Percentiles rank a stretch among this genome's conserved stretches.
phyloP scores from a whole-genome alignment of 345 rosid species.

The Boechera stricta region DNA sequence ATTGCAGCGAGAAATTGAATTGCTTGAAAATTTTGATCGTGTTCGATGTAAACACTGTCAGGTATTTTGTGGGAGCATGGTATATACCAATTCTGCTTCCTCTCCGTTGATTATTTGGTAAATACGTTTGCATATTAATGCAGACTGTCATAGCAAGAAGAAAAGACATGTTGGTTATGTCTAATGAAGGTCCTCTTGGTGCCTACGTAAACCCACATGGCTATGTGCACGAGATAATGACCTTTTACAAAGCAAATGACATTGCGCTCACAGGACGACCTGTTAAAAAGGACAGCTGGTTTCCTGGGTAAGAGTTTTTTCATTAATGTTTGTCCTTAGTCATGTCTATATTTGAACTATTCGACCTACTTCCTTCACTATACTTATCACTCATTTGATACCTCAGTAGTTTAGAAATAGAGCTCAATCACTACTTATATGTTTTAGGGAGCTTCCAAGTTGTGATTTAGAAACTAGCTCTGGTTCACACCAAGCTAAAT shows the following conservation, averaged over 20 bases:
- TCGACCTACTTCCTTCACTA: background rate
- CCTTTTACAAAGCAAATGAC: slow-evolving; percentile 70
- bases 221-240: slow-evolving; percentile 81
- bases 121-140: slow-evolving; percentile 7
- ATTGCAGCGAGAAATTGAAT: slow-evolving; percentile 82
- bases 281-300: slow-evolving; percentile 80
- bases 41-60: slow-evolving; percentile 79
- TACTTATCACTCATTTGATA: slow-evolving; percentile 13
- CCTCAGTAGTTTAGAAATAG: background rate
- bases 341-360: background rate
- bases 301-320: slow-evolving; percentile 81
- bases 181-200: slow-evolving; percentile 95
- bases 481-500: background rate
- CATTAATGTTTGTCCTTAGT: background rate
- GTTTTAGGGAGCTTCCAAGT: background rate
- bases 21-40: slow-evolving; percentile 74
- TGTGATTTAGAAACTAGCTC: slow-evolving; percentile 5
- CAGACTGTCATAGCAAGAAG: slow-evolving; percentile 83
- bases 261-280: slow-evolving; percentile 62
- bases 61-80: slow-evolving; percentile 50
- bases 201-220: slow-evolving; percentile 88
- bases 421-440: background rate
- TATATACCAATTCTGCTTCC: slow-evolving; percentile 8
- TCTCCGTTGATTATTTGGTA: slow-evolving; percentile 14
- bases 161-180: slow-evolving; percentile 97